These are phyloP conservation scores for thale cress (Arabidopsis thaliana) DNA, from an alignment of 345 rosid genomes.

Conservation along the genomic window TAIR10.1 NC_003076.8:3633501-3634000, in stretches of 20 bases:
- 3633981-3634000: conserved; percentile 45
- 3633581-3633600: conserved; percentile 1
- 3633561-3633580: neutral
- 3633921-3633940: neutral
- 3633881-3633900: conserved; percentile 13
- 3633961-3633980: conserved; percentile 51
- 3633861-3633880: neutral
- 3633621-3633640: conserved; percentile 16
- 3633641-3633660: conserved; percentile 4
- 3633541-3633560: conserved; percentile 38
- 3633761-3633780: conserved; percentile 16
- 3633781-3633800: conserved; percentile 17
- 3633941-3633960: conserved; percentile 20
- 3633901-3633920: neutral
- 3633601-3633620: conserved; percentile 1
- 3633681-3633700: neutral
- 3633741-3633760: conserved; percentile 31
- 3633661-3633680: conserved; percentile 3
- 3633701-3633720: conserved; percentile 20
- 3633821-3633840: neutral
- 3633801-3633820: conserved; percentile 16
- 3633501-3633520: neutral
- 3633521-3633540: conserved; percentile 19
- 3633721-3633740: conserved; percentile 10
- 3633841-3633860: neutral